Evolutionary conservation across 1,284 basidiomycete species (phyloP).

Genomic region (Leccinum laetum): DNA sequence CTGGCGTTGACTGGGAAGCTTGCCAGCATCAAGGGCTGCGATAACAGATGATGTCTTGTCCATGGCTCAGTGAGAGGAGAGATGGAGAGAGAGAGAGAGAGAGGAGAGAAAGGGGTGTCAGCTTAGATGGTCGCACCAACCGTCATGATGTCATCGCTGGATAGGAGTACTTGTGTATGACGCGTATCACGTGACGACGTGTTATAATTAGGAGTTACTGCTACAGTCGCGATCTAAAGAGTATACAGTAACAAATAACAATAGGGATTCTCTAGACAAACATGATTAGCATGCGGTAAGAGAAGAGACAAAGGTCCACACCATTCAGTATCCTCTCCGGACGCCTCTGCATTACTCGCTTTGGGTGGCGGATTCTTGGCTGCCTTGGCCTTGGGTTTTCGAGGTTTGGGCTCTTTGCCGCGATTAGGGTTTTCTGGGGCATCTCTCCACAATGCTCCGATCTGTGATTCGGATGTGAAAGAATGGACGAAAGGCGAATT

Average conservation of each 20-base stretch:
- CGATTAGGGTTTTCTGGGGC: conserved; percentile 61
- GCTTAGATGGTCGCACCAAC: background rate
- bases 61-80: conserved; percentile 37
- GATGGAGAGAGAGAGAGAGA: background rate
- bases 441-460: conserved; percentile 52
- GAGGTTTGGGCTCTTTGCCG: conserved; percentile 44
- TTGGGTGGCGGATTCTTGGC: conserved; percentile 14
- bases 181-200: conserved; percentile 8
- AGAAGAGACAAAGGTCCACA: conserved; percentile 2
- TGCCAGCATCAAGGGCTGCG: conserved; percentile 65
- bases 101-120: background rate
- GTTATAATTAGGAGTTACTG: background rate
- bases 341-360: conserved; percentile 27
- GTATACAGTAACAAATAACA: conserved; percentile 7
- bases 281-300: background rate
- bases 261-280: background rate
- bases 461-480: conserved; percentile 36
- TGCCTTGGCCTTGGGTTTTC: conserved; percentile 36
- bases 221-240: background rate
- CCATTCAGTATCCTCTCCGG: conserved; percentile 26
- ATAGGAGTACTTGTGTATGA: conserved; percentile 16
- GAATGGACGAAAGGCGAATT: background rate
- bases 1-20: conserved; percentile 61
- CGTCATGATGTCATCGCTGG: background rate
- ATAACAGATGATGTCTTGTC: conserved; percentile 57